phyloP scores from a whole-genome alignment of 1,284 basidiomycete species.

The Fistulinella cinereoalba region DNA sequence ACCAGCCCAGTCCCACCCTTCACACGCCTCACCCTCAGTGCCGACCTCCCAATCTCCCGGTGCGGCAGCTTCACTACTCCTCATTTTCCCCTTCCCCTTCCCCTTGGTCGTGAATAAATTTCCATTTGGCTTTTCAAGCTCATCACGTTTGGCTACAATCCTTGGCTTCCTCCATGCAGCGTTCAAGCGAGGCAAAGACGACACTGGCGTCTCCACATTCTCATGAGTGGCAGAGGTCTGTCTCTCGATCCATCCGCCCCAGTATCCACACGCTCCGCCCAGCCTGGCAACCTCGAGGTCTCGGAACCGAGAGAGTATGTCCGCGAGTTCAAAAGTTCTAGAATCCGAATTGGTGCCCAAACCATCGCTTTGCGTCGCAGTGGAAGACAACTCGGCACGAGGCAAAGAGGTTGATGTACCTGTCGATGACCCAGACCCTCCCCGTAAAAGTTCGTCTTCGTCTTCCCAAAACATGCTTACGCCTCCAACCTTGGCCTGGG shows the following conservation, averaged over 20 bases:
- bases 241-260: slow-evolving; percentile 28
- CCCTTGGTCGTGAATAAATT: not conserved
- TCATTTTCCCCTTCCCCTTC: slow-evolving; percentile 18
- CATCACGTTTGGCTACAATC: slow-evolving; percentile 9
- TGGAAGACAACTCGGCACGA: not conserved
- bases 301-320: slow-evolving; percentile 37
- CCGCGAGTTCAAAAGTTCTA: slow-evolving; percentile 9
- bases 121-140: slow-evolving; percentile 12
- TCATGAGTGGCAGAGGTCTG: not conserved
- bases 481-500: slow-evolving; percentile 2
- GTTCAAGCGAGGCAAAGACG: not conserved
- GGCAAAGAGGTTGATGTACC: slow-evolving; percentile 3
- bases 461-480: slow-evolving; percentile 29
- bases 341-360: not conserved
- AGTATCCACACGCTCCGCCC: slow-evolving; percentile 46
- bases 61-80: not conserved
- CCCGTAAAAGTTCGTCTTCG: slow-evolving; percentile 19
- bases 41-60: slow-evolving; percentile 19
- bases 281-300: slow-evolving; percentile 45
- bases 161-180: slow-evolving; percentile 6
- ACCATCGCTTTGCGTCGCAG: not conserved
- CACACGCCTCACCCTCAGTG: slow-evolving; percentile 22
- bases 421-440: not conserved
- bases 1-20: slow-evolving; percentile 61
- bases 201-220: not conserved